Percentiles rank a stretch among this genome's conserved stretches.
These are phyloP conservation scores for Terfezia boudieri DNA, from an alignment of 495 filamentous ascomycete species.

Conservation along the genomic window DNA sequence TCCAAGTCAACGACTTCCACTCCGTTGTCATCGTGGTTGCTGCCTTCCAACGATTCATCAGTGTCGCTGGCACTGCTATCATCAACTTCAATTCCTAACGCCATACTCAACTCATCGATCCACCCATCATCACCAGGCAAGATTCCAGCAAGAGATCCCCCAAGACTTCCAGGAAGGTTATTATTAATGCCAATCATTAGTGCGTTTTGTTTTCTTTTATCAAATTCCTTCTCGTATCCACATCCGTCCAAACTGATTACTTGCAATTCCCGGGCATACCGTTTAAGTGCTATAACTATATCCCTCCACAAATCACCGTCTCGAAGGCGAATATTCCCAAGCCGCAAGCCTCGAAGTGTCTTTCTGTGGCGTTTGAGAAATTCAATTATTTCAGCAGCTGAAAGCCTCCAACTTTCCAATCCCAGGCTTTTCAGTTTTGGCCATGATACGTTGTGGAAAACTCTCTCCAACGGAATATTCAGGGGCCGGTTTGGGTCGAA, in stretches of 20 bases:
- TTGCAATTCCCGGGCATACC: not conserved
- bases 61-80: not conserved
- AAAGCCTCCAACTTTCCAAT: constrained; percentile 17
- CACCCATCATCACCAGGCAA: constrained; percentile 1
- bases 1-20: not conserved
- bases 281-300: constrained; percentile 7
- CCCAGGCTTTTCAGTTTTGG: constrained; percentile 15
- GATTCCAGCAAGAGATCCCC: not conserved
- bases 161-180: not conserved
- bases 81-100: not conserved
- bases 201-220: not conserved
- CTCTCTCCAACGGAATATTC: constrained; percentile 15
- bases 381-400: constrained; percentile 12
- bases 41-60: not conserved
- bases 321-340: constrained; percentile 16
- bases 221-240: not conserved
- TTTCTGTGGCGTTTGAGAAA: constrained; percentile 12
- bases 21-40: not conserved
- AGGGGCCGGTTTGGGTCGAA: constrained; percentile 16
- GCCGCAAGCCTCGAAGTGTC: constrained; percentile 13
- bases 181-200: not conserved
- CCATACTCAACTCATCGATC: not conserved
- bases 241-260: not conserved
- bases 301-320: constrained; percentile 15
- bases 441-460: constrained; percentile 15